Evolutionary conservation across 805 yeast genomes (phyloP).

Genomic region (Kodamaea lidongshanica): DNA sequence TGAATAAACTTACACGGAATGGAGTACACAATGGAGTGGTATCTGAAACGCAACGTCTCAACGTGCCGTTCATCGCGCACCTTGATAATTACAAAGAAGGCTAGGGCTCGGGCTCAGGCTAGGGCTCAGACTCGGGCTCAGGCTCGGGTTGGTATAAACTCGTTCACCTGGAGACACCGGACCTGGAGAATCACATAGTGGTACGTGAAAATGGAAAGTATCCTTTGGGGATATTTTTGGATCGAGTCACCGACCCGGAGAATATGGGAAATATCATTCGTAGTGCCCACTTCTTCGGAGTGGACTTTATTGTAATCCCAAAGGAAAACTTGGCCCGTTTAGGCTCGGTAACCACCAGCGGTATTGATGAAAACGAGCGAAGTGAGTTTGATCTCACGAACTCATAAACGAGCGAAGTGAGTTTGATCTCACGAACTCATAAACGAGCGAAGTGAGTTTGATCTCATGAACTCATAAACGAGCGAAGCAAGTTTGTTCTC

Average conservation of each 20-base stretch:
- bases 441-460: too few species aligned
- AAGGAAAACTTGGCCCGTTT: slow-evolving; percentile 66
- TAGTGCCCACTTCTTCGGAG: slow-evolving; percentile 77
- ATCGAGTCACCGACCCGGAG: slow-evolving; percentile 80
- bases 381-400: too few species aligned
- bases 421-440: too few species aligned
- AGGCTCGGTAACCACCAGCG: slow-evolving; percentile 72
- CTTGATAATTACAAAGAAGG: too few species aligned
- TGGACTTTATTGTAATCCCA: slow-evolving; percentile 67
- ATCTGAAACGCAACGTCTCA: slow-evolving; percentile 55
- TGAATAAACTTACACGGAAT: slow-evolving; percentile 55
- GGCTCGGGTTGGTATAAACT: too few species aligned
- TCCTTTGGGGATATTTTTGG: slow-evolving; percentile 72
- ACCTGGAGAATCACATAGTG: too few species aligned
- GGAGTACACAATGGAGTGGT: slow-evolving; percentile 82
- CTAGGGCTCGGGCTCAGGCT: too few species aligned
- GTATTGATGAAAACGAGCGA: slow-evolving; percentile 84
- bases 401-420: too few species aligned
- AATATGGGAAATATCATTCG: slow-evolving; percentile 80
- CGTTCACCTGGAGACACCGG: too few species aligned
- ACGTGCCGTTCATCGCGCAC: slow-evolving; percentile 21
- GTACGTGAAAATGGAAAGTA: slow-evolving; percentile 9
- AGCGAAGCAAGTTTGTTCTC: too few species aligned
- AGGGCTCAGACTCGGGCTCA: too few species aligned
- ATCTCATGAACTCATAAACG: too few species aligned